phyloP scores from a whole-genome alignment of 2,329 filamentous ascomycete genomes.

The Botrytis elliptica region DNA sequence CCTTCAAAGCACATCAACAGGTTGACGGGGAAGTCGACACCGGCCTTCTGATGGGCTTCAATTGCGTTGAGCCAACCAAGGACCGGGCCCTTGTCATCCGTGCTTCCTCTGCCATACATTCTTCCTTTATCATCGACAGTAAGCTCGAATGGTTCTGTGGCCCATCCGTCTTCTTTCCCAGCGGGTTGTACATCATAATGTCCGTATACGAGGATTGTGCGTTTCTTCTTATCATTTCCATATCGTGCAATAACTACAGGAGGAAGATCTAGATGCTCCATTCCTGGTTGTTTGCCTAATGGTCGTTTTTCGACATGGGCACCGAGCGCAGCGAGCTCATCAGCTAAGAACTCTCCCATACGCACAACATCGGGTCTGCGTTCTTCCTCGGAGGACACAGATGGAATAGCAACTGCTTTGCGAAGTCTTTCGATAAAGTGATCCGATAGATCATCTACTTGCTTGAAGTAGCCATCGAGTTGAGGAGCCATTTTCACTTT shows the following conservation, averaged over 20 bases:
- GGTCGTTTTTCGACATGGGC: slow-evolving; percentile 83
- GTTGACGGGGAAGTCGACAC: slow-evolving; percentile 94
- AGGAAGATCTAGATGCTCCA: slow-evolving; percentile 85
- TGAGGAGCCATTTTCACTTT: slow-evolving; percentile 77
- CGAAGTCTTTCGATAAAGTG: slow-evolving; percentile 87
- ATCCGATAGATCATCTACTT: slow-evolving; percentile 78
- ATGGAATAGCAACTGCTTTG: slow-evolving; percentile 93
- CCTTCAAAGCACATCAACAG: slow-evolving; percentile 99
- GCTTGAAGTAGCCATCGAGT: slow-evolving; percentile 87
- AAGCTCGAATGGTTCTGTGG: slow-evolving; percentile 88
- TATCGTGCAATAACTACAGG: slow-evolving; percentile 92
- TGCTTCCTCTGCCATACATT: slow-evolving; percentile 95
- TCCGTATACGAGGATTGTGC: slow-evolving; percentile 93
- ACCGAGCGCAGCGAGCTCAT: slow-evolving; percentile 78
- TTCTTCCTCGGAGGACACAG: slow-evolving; percentile 87
- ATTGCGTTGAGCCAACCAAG: slow-evolving; percentile 98
- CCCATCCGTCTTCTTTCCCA: slow-evolving; percentile 90
- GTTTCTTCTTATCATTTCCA: slow-evolving; percentile 87
- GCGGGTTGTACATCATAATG: slow-evolving; percentile 99
- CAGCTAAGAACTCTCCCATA: slow-evolving; percentile 90
- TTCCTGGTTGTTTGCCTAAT: slow-evolving; percentile 88
- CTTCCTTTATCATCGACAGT: slow-evolving; percentile 84
- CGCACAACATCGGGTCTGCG: slow-evolving; percentile 88
- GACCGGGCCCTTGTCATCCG: slow-evolving; percentile 97
- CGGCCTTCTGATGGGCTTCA: slow-evolving; percentile 93